Evolutionary conservation across 306 rosid genomes (phyloP).

Genomic region (Urtica urens): DNA sequence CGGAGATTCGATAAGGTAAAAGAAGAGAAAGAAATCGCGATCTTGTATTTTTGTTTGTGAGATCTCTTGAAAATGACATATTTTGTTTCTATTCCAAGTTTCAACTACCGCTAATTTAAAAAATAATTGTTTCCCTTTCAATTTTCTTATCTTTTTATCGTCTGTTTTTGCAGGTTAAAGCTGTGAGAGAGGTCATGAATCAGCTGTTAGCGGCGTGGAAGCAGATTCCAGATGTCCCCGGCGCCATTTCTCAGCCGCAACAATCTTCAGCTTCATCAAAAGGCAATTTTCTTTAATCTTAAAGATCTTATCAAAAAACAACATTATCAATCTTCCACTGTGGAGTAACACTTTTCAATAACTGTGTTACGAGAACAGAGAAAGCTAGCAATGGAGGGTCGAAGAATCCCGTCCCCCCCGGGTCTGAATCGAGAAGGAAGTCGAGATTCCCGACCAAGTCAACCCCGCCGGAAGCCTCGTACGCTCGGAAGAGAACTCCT

Average conservation of each 20-base stretch:
- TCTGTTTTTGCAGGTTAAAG: conserved; percentile 47
- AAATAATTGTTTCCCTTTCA: not conserved
- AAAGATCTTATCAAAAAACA: too few relatives aligned
- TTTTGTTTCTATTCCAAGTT: not conserved
- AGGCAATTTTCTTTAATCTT: conserved; percentile 52
- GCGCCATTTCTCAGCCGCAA: conserved; percentile 58
- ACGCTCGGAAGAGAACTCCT: conserved; percentile 39
- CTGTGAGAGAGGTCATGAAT: conserved; percentile 80
- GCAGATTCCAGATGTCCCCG: conserved; percentile 77
- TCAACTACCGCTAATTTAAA: conserved; percentile 8
- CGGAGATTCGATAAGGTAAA: conserved; percentile 74
- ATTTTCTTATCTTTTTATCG: not conserved
- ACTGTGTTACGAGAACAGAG: conserved; percentile 28
- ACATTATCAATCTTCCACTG: too few relatives aligned
- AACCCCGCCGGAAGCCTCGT: conserved; percentile 44
- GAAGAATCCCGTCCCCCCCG: conserved; percentile 33
- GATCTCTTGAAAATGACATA: conserved; percentile 15
- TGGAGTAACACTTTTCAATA: too few relatives aligned
- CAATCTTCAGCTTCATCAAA: conserved; percentile 52
- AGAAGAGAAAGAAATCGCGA: not conserved
- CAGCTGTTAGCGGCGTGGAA: conserved; percentile 87
- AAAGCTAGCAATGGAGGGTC: conserved; percentile 51
- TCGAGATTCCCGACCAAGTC: conserved; percentile 25
- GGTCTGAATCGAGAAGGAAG: conserved; percentile 43
- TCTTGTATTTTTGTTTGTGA: not conserved